Evolutionary conservation across 2,329 filamentous ascomycete species (phyloP).

Genomic region (Penicillium occitanis): DNA sequence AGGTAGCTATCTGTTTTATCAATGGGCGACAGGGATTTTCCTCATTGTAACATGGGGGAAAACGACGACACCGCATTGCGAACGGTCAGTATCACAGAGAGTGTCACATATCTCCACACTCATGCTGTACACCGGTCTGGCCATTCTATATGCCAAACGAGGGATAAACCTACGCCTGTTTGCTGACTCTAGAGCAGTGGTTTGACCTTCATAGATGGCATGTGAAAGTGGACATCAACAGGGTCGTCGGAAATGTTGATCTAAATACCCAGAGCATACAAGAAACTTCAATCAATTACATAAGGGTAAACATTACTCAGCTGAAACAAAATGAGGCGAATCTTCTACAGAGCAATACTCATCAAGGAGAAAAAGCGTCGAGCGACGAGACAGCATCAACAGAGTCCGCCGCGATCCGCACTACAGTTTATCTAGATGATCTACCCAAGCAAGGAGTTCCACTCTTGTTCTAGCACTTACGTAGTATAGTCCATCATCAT

Average conservation of each 20-base stretch:
- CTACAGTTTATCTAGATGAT: not conserved
- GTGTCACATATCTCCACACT: not conserved
- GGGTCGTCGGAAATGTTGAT: not conserved
- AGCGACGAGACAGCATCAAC: not conserved
- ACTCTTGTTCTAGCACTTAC: not conserved
- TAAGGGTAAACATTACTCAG: not conserved
- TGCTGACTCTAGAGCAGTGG: too few relatives aligned
- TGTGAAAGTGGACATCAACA: slow-evolving; percentile 10
- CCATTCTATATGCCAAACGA: not conserved
- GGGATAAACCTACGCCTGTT: not conserved
- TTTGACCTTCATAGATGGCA: not conserved
- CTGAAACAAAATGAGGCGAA: not conserved
- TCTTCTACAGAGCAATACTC: not conserved
- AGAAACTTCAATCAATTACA: not conserved
- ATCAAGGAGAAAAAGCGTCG: too few relatives aligned
- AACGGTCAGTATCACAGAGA: not conserved
- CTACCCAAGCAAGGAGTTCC: not conserved
- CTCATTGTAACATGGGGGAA: slow-evolving; percentile 9
- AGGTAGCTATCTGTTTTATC: not conserved
- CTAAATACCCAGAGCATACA: not conserved
- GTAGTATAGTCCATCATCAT: too few relatives aligned
- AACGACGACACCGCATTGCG: slow-evolving; percentile 5
- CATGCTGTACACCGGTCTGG: not conserved
- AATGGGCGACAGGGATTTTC: not conserved
- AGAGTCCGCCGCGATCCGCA: not conserved